Percentiles rank a stretch among this genome's conserved stretches.
Evolutionary conservation across 768 basidiomycete species (phyloP).

Genomic region (Coprinopsis sp.): DNA sequence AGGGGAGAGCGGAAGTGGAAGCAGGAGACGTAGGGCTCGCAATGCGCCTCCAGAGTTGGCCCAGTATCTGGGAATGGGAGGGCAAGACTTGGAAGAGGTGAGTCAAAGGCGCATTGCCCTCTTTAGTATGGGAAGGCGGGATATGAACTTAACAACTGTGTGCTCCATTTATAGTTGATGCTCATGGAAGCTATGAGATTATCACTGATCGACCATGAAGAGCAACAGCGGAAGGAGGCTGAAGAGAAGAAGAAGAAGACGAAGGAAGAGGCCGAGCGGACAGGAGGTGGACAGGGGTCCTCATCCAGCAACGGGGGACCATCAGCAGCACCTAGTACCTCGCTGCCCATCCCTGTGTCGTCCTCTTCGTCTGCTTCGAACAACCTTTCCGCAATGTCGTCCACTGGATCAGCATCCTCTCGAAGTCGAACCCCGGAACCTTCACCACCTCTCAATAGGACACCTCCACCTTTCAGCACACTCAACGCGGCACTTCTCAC

Average conservation of each 20-base stretch:
- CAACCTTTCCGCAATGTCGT: conserved; percentile 19
- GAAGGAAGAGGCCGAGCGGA: conserved; percentile 25
- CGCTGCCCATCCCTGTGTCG: conserved; percentile 28
- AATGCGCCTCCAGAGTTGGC: conserved; percentile 45
- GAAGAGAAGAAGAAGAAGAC: conserved; percentile 61
- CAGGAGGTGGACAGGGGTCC: conserved; percentile 6
- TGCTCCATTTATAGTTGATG: conserved; percentile 64
- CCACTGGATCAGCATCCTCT: conserved; percentile 21
- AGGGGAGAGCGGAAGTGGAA: conserved; percentile 43
- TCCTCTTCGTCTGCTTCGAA: conserved; percentile 26
- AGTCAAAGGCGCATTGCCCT: conserved; percentile 18
- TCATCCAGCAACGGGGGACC: conserved; percentile 20
- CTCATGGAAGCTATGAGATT: conserved; percentile 98
- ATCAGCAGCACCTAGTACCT: conserved; percentile 17
- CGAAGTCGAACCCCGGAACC: conserved; percentile 34
- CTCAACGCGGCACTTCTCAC: conserved; percentile 41
- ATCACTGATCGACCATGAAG: conserved; percentile 91
- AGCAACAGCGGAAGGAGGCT: conserved; percentile 75
- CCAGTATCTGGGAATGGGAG: conserved; percentile 69
- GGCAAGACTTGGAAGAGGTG: conserved; percentile 93
- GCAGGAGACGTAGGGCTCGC: conserved; percentile 55
- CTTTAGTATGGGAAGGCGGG: neutral
- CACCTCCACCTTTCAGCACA: conserved; percentile 39
- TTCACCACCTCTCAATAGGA: conserved; percentile 27
- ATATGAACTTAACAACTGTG: neutral